These are phyloP conservation scores for Blakeslea trispora DNA, from an alignment of 371 early-diverging fungal genomes.

Conservation along the genomic window DNA sequence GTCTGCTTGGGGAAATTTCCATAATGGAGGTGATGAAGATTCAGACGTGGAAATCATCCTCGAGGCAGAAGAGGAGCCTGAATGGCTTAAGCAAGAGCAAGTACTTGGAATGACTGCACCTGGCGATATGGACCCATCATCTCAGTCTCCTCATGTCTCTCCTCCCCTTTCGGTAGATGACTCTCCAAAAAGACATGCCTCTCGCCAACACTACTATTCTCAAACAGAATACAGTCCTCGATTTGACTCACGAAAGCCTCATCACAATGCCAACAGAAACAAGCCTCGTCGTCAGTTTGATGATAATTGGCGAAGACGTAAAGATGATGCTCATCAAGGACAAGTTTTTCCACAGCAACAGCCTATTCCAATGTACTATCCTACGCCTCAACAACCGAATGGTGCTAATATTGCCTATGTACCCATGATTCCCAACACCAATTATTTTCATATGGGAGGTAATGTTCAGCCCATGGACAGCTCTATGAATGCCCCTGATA, in stretches of 20 bases:
- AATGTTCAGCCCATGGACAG: conserved; percentile 5
- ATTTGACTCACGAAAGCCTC: background rate
- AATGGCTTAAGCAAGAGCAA: conserved; percentile 21
- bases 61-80: conserved; percentile 30
- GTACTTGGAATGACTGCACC: conserved; percentile 34
- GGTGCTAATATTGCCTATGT: conserved; percentile 16
- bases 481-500: background rate
- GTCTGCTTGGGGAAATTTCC: conserved; percentile 6
- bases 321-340: background rate
- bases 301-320: conserved; percentile 25
- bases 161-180: background rate
- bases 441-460: conserved; percentile 26
- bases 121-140: background rate
- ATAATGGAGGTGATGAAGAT: conserved; percentile 27
- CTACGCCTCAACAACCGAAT: conserved; percentile 14
- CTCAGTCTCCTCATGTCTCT: background rate
- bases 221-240: background rate
- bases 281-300: conserved; percentile 13
- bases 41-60: conserved; percentile 45
- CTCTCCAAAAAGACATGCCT: background rate
- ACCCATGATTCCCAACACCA: conserved; percentile 24
- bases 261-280: background rate
- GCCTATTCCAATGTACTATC: conserved; percentile 16
- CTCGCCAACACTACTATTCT: conserved; percentile 1
- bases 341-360: conserved; percentile 8